Evolutionary conservation across 2,329 filamentous ascomycete genomes (phyloP), one percentile per base, ranked within the genome.

Genomic region (Pseudovirgaria hyperparasitica): DNA sequence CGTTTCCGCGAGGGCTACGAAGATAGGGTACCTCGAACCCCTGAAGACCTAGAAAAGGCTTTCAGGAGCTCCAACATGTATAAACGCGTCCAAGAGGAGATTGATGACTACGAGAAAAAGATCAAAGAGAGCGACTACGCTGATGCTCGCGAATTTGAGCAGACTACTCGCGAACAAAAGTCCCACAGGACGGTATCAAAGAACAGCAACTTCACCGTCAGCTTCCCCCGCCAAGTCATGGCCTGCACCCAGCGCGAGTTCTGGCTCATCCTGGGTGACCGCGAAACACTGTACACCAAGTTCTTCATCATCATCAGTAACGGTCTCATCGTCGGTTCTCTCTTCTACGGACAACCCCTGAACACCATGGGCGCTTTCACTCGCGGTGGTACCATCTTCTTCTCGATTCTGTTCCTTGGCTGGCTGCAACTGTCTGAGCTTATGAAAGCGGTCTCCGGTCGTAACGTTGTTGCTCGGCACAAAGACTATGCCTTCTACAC

Each of bases 381-480:
- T 5, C 62, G 73, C 38, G 70, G 73, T 5, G 74, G 75, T 46
- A 60, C 67, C 6, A 51, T 72, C 6, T 78, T 79, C 61, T 77
- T 78, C 54, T 72, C 69, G 2, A 72, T 77, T 35, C 48, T 78
- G 16, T 76, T 79, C 52, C 58, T 78, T 5, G 64, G 58, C 30
- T 79, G 73, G 74, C 62, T 90, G 5, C 80, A 86, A 33, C 57
- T 92, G 25, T 72, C 76, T 0, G 82, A 92, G 48, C 62, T 86
- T 28, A 82, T 81, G 67, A 77, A 76, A 36, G 80, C 79, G 23
- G 75, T 87, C 6, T 69, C 70, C 26, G 76, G 81, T 5, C 66
- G 82, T 29, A 64, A 64, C 0, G 73, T 90, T 11, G 82, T 68
- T 36, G 76, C 57, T 51, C 72, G 74, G 20, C 75, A 80, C 41